Base-by-base conservation (phyloP, 805 yeast genomes). In the Torulaspora gathmanii region DNA sequence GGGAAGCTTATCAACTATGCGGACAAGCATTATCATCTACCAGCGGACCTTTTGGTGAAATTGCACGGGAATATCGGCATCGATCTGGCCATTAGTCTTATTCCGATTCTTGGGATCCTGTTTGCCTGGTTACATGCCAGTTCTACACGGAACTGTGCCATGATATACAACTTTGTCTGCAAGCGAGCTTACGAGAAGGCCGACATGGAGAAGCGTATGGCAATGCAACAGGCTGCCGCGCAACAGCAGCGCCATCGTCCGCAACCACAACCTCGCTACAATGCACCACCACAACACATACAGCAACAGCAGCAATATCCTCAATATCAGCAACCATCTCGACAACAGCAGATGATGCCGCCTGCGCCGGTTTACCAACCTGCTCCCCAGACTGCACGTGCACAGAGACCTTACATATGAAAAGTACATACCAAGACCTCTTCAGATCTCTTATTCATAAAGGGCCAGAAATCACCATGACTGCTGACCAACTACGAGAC, bases 71-170 rank as follows among this genome's bases (percentile, higher is more conserved):
- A 90, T 58, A 85, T 89, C 31, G 58, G 78, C 10, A 63, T 87
- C 46, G 97, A 91, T 62, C 70, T 90, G 25, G 54, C 85, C 31
- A 78, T 90, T 30, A 74, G 90, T 2, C 69, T 91, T 27, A 82
- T 91, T 0, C 98, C 98, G 0, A 53, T 89, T 3, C 63, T 91
- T 27, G 98, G 98, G 1, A 71, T 81, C 2, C 66, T 89, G 29
- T 75, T 89, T 44, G 69, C 86, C 10, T 90, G 95, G 91, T 48
- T 90, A 63, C 78, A 87, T 58, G 86, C 82, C 2, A 86, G 96
- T 60, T 86, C 95, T 6, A 86, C 96, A 0, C 71, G 96, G 57
- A 90, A 91, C 63, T 95, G 96, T 0, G 90, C 91, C 0, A 57
- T 87, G 55, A 73, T 89, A 7, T 88, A 86, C 60, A 77, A 63